These are phyloP conservation scores for Chalaropsis thielavioides DNA, from an alignment of 2,329 filamentous ascomycete species.

Conservation along the genomic window DNA sequence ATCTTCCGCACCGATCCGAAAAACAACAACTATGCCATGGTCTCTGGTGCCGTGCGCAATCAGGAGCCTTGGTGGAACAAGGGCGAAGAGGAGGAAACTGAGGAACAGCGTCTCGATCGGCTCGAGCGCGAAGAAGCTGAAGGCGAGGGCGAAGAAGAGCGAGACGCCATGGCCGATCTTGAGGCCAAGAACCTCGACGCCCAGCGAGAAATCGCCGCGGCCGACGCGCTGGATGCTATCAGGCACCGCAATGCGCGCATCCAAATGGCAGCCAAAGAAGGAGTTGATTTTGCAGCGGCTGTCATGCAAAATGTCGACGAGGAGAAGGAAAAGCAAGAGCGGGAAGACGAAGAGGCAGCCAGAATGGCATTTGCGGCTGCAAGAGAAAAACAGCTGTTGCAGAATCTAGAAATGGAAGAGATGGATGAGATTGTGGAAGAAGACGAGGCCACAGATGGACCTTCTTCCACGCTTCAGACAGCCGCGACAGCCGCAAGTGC, in stretches of 20 bases:
- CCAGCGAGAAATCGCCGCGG: slow-evolving; percentile 89
- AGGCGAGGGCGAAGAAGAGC: slow-evolving; percentile 50
- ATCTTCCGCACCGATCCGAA: slow-evolving; percentile 92
- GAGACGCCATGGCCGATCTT: slow-evolving; percentile 86
- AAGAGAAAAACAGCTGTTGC: slow-evolving; percentile 38
- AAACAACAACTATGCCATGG: slow-evolving; percentile 74
- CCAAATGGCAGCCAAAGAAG: slow-evolving; percentile 58
- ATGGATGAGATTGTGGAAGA: slow-evolving; percentile 18
- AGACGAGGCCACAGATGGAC: slow-evolving; percentile 2
- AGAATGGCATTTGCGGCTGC: slow-evolving; percentile 58
- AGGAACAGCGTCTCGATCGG: slow-evolving; percentile 73
- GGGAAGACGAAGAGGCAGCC: slow-evolving; percentile 72
- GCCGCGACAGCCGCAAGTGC: slow-evolving; percentile 15
- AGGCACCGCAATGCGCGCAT: slow-evolving; percentile 78
- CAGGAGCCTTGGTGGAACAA: slow-evolving; percentile 75
- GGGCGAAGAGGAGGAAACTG: slow-evolving; percentile 56
- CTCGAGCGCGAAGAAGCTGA: slow-evolving; percentile 61
- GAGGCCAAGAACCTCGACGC: slow-evolving; percentile 90
- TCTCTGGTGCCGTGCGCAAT: slow-evolving; percentile 77
- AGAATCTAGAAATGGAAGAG: slow-evolving; percentile 32
- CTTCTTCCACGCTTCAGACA: not conserved
- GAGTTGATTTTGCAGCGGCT: slow-evolving; percentile 41
- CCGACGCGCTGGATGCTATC: slow-evolving; percentile 91
- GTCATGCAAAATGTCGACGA: slow-evolving; percentile 42
- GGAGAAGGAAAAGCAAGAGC: slow-evolving; percentile 51